Conservation (phyloP, 805 yeast species). For the Starmerella apis region DNA sequence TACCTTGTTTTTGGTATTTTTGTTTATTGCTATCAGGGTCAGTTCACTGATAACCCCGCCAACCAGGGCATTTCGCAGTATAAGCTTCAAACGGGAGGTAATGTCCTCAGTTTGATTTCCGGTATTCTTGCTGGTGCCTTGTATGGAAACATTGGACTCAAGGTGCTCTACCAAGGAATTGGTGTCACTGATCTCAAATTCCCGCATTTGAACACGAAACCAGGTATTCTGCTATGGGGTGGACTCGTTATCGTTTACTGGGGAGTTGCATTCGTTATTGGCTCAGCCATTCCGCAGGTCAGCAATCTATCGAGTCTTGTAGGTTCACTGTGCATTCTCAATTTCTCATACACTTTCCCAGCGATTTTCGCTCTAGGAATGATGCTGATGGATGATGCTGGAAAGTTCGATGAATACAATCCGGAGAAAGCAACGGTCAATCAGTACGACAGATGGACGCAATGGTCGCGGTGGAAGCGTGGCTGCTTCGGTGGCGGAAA, state of each 20-base stretch:
- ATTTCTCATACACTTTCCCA: slow-evolving; percentile 41
- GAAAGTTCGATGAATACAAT: slow-evolving; percentile 15
- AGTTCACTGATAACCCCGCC: slow-evolving; percentile 33
- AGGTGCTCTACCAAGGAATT: slow-evolving; percentile 37
- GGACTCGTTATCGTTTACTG: slow-evolving; percentile 35
- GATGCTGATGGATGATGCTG: slow-evolving; percentile 18
- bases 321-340: slow-evolving; percentile 39
- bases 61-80: slow-evolving; percentile 35
- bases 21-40: slow-evolving; percentile 40
- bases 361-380: slow-evolving; percentile 23
- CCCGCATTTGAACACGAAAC: slow-evolving; percentile 31
- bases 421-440: slow-evolving; percentile 15
- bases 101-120: slow-evolving; percentile 34
- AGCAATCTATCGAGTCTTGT: slow-evolving; percentile 34
- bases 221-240: slow-evolving; percentile 35
- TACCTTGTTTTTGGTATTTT: slow-evolving; percentile 38
- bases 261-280: slow-evolving; percentile 38
- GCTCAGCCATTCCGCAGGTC: slow-evolving; percentile 39
- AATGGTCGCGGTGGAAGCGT: slow-evolving; percentile 33
- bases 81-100: slow-evolving; percentile 33
- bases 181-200: slow-evolving; percentile 30
- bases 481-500: slow-evolving; percentile 26
- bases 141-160: slow-evolving; percentile 41
- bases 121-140: slow-evolving; percentile 39
- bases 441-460: slow-evolving; percentile 29